Conservation (phyloP, 345 rosid species). For the Eucalyptus cloeziana region DNA sequence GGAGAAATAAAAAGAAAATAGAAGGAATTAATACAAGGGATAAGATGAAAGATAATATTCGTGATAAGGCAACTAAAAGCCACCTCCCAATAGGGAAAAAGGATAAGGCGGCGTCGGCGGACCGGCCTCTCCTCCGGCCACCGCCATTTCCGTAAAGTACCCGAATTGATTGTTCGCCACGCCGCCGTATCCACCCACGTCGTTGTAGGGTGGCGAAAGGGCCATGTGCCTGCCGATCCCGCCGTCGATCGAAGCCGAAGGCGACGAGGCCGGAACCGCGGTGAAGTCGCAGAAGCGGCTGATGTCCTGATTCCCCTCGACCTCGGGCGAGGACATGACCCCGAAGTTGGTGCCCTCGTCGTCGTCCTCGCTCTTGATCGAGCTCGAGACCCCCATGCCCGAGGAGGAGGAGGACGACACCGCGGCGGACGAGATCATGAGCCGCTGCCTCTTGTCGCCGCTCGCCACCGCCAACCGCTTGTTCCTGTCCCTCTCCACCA, state of each 20-base stretch:
- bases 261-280: background rate
- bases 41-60: background rate
- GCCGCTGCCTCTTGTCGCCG: slow-evolving; percentile 40
- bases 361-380: slow-evolving; percentile 45
- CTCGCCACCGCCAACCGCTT: background rate
- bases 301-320: slow-evolving; percentile 4
- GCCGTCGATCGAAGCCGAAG: background rate
- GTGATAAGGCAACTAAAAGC: slow-evolving; percentile 26
- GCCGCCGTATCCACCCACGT: background rate
- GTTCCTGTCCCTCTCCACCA: slow-evolving; percentile 35
- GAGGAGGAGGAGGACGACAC: slow-evolving; percentile 19
- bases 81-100: slow-evolving; percentile 66
- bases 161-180: slow-evolving; percentile 3
- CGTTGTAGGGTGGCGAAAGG: background rate
- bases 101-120: slow-evolving; percentile 61
- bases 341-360: slow-evolving; percentile 22
- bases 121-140: slow-evolving; percentile 24
- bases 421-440: slow-evolving; percentile 2
- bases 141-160: slow-evolving; percentile 26
- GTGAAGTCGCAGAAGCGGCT: background rate
- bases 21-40: background rate
- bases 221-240: background rate
- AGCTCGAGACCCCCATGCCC: slow-evolving; percentile 26
- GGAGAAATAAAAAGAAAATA: background rate
- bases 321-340: slow-evolving; percentile 29